Evolutionary conservation across 2,329 filamentous ascomycete species (phyloP).

Genomic region (Epichloe scottii): DNA sequence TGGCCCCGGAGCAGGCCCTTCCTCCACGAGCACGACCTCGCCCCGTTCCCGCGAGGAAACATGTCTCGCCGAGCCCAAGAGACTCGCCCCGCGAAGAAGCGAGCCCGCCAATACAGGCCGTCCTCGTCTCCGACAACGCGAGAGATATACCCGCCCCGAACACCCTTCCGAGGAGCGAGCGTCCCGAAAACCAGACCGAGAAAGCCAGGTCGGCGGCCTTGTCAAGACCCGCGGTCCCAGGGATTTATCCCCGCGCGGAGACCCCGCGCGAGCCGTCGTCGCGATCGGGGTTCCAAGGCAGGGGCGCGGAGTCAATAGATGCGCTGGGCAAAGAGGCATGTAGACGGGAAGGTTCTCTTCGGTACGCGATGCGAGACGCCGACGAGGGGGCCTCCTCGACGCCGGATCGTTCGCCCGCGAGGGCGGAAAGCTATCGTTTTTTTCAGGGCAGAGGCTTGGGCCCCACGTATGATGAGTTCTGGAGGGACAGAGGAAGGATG

Average conservation of each 20-base stretch:
- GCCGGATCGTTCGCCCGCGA: neutral
- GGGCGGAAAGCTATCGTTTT: constrained; percentile 17
- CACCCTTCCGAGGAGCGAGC: too few species aligned
- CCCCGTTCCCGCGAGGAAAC: neutral
- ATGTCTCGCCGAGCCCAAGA: neutral
- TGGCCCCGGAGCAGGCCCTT: neutral
- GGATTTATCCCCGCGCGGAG: too few species aligned
- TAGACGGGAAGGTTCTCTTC: too few species aligned
- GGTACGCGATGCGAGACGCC: too few species aligned
- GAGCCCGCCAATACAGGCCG: neutral
- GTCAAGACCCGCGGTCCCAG: too few species aligned
- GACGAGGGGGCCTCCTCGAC: too few species aligned
- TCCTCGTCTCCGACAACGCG: neutral
- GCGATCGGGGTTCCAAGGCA: too few species aligned
- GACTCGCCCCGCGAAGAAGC: neutral
- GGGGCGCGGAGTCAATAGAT: too few species aligned
- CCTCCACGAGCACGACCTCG: neutral
- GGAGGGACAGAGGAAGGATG: neutral
- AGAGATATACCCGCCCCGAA: neutral
- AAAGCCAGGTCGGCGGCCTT: too few species aligned
- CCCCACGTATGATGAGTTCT: constrained; percentile 13
- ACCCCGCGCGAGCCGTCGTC: too few species aligned
- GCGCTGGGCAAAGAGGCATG: too few species aligned
- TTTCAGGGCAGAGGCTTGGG: constrained; percentile 15
- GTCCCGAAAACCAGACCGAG: too few species aligned